These are phyloP conservation scores for Aspergillus baeticus DNA, from an alignment of 495 filamentous ascomycete species.

Conservation along the genomic window DNA sequence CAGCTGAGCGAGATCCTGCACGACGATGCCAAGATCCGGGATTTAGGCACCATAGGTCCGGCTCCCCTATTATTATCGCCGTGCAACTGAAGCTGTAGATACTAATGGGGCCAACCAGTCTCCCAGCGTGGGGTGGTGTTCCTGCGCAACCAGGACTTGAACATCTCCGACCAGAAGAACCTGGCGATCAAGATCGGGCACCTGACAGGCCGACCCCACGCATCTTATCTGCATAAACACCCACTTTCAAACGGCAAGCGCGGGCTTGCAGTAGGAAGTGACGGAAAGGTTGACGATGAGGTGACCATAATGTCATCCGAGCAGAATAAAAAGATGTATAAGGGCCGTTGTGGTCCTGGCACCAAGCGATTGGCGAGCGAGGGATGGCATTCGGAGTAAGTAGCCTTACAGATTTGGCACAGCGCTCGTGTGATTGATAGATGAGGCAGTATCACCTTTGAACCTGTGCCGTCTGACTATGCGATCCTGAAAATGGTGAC, in stretches of 20 bases:
- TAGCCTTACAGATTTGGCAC: background rate
- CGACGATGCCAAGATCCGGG: background rate
- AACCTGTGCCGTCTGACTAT: slow-evolving; percentile 1
- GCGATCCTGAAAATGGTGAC: background rate
- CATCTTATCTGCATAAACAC: background rate
- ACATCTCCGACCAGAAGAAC: background rate
- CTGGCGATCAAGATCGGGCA: background rate
- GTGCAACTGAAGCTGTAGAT: background rate
- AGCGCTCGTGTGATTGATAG: too few species aligned
- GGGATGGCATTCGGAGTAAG: slow-evolving; percentile 10
- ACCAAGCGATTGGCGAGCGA: background rate
- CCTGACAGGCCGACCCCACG: slow-evolving; percentile 3
- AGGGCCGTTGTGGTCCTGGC: background rate
- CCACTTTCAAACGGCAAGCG: background rate
- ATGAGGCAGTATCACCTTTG: slow-evolving; percentile 7
- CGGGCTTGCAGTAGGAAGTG: background rate
- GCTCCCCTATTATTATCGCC: too few species aligned
- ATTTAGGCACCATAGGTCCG: slow-evolving; percentile 2
- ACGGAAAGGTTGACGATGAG: slow-evolving; percentile 3
- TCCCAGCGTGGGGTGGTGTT: slow-evolving; percentile 5
- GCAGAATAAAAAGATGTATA: slow-evolving; percentile 1
- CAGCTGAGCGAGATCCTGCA: background rate
- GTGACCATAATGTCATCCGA: slow-evolving; percentile 3
- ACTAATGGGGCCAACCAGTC: background rate
- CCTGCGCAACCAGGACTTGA: slow-evolving; percentile 2